Evolutionary conservation across 1,284 basidiomycete species (phyloP), one percentile per base, ranked within the genome.

Genomic region (Tremellales sp.): DNA sequence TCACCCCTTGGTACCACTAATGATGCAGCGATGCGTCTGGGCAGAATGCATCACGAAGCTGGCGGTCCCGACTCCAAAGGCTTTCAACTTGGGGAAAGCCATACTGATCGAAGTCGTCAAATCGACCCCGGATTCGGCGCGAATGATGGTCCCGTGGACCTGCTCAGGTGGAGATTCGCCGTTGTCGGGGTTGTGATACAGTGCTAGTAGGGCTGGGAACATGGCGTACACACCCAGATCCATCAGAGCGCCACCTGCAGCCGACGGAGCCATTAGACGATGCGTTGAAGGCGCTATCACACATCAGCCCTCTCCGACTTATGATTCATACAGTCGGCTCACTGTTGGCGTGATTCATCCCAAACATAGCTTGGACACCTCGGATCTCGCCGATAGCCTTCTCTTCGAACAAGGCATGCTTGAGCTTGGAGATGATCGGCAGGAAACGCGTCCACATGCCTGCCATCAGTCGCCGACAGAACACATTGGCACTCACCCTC

Each of bases 211-310:
- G 11, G 58, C 45, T 57, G 60, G 39, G n/a, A n/a, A n/a, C 40
- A 64, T 36, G 17, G 59, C 52, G 54, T 74, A 77, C 24, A 72
- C 71, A 45, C 77, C 77, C 5, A 79, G 49, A 55, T 79, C 78
- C 35, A 79, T 64, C 10, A 78, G 53, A 0, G 72, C 66, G 3
- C 77, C 77, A 7, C 78, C 78, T 0, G 74, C 77, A 0, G n/a
- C n/a, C n/a, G n/a, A n/a, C n/a, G n/a, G n/a, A n/a, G n/a, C n/a
- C n/a, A n/a, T n/a, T n/a, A n/a, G 77, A 59, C 13, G 74, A 65
- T 0, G 74, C 72, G 46, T 71, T 67, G 45, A 72, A 64, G 4
- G 77, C 46, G 0, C 77, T 62, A 57, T 78, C n/a, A n/a, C n/a
- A n/a, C n/a, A n/a, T n/a, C n/a, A n/a, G n/a, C n/a, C n/a, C n/a